A percentile compares a stretch with the other conserved stretches of the same genome.
These are phyloP conservation scores for Aspergillus oerlinghausenensis DNA, from an alignment of 2,329 filamentous ascomycete species.

Conservation along the genomic window DNA sequence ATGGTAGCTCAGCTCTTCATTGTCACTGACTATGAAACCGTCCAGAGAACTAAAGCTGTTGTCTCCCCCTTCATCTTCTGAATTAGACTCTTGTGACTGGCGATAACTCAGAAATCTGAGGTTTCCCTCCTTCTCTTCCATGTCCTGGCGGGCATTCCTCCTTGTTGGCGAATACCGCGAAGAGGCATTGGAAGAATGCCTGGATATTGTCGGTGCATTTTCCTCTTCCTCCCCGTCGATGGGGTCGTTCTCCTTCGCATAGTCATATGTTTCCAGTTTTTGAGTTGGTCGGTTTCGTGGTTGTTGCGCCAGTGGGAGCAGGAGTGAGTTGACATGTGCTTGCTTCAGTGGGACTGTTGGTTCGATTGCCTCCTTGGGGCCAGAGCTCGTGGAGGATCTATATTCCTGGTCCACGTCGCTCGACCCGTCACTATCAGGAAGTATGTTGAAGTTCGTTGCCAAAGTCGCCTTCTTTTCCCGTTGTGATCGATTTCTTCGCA, in stretches of 20 bases:
- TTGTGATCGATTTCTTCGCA: conserved; percentile 12
- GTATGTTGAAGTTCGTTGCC: conserved; percentile 25
- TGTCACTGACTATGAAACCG: conserved; percentile 39
- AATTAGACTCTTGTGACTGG: conserved; percentile 11
- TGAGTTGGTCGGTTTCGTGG: conserved; percentile 18
- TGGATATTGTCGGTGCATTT: conserved; percentile 10
- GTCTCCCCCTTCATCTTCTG: conserved; percentile 22
- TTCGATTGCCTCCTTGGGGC: conserved; percentile 13
- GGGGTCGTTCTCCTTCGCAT: conserved; percentile 33
- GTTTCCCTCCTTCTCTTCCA: conserved; percentile 8
- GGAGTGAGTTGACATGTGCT: conserved; percentile 31
- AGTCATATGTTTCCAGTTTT: conserved; percentile 28
- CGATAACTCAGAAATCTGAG: conserved; percentile 15
- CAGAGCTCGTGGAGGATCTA: conserved; percentile 7
- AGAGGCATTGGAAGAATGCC: conserved; percentile 18
- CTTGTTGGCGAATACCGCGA: conserved; percentile 17
- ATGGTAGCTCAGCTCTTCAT: conserved; percentile 34
- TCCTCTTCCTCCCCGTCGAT: conserved; percentile 21
- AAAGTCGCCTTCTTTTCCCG: conserved; percentile 15
- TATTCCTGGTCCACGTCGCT: conserved; percentile 13
- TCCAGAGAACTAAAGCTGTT: conserved; percentile 36
- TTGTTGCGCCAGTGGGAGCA: conserved; percentile 23
- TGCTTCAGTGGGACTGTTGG: conserved; percentile 25
- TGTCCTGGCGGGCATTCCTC: conserved; percentile 7
- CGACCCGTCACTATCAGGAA: conserved; percentile 22